A percentile compares a stretch with the other conserved stretches of the same genome.
Conservation (phyloP, 2,329 filamentous ascomycete genomes). For the Botrytis cinerea region DNA sequence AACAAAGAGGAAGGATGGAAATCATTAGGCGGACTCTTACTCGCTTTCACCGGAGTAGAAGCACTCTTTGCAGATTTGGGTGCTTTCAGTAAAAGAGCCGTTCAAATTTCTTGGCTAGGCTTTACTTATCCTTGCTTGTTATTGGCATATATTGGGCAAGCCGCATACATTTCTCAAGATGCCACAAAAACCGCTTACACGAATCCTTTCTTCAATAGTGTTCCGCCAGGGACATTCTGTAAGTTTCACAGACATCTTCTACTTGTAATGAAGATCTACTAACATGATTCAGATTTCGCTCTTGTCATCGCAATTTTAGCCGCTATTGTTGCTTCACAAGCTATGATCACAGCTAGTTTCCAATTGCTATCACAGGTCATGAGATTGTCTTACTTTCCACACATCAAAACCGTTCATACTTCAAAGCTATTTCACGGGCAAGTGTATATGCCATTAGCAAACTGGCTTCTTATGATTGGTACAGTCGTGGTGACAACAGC, state of each 20-base stretch:
- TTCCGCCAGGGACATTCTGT: slow-evolving; percentile 65
- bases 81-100: slow-evolving; percentile 68
- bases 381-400: slow-evolving; percentile 69
- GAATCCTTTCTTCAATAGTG: slow-evolving; percentile 74
- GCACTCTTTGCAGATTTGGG: slow-evolving; percentile 77
- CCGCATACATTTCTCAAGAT: slow-evolving; percentile 65
- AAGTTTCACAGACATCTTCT: not conserved
- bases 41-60: slow-evolving; percentile 78
- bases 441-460: slow-evolving; percentile 73
- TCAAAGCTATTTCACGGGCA: slow-evolving; percentile 71
- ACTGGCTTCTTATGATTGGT: slow-evolving; percentile 76
- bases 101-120: slow-evolving; percentile 72
- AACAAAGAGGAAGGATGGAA: slow-evolving; percentile 63
- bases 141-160: slow-evolving; percentile 59
- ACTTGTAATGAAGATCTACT: not conserved
- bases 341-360: slow-evolving; percentile 76
- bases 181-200: slow-evolving; percentile 59
- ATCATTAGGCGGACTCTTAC: slow-evolving; percentile 68
- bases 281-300: slow-evolving; percentile 50
- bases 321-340: slow-evolving; percentile 75
- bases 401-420: slow-evolving; percentile 72
- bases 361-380: slow-evolving; percentile 70
- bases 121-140: slow-evolving; percentile 67
- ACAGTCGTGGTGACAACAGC: slow-evolving; percentile 73
- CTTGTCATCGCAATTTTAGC: slow-evolving; percentile 69